Base-by-base conservation (phyloP, 495 filamentous ascomycete genomes). In the Ramalina peruviana region DNA sequence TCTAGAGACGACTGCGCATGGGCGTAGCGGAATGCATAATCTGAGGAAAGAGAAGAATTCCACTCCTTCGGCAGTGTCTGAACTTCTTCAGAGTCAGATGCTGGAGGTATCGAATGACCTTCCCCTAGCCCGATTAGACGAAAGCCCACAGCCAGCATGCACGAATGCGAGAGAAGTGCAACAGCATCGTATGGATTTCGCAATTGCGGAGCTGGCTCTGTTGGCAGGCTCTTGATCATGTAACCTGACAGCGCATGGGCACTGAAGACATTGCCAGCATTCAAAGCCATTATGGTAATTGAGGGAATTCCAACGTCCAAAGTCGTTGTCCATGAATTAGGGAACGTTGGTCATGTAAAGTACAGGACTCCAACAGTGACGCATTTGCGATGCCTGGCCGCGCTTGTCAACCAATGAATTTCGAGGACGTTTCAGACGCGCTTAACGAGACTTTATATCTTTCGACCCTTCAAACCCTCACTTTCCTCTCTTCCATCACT, bases 1-100 rank as follows among this genome's bases (percentile, higher is more conserved):
- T 83, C 73, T 72, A 92, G 85, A 13, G 88, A 78, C 1, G 88
- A 93, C 62, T 96, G 86, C n/a, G 76, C 66, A 59, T 95, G 93
- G 2, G 81, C 76, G 68, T 97, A 98, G 47, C 90, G 79, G 65
- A 98, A 93, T 43, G 82, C 74, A 64, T 82, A 83, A 37, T 73
- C 66, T 11, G 74, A 76, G 55, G 69, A 71, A 52, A 73, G 74
- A 19, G 69, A 69, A 36, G 74, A 66, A 63, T 94, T 94, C 88
- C 88, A 95, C 70, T 80, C 72, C 16, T 72, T 19, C 3, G 85
- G 84, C 9, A 98, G 75, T n/a, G 80, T 72, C 42, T 60, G 58
- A 3, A 66, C 59, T 6, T 65, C 48, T 16, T 65, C 54, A 43
- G 63, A 56, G 37, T 77, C 70, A 53, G 75, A 72, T 4, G 66